These are phyloP conservation scores for Candolleomyces aberdarensis DNA, from an alignment of 768 basidiomycete genomes.

Conservation along the genomic window DNA sequence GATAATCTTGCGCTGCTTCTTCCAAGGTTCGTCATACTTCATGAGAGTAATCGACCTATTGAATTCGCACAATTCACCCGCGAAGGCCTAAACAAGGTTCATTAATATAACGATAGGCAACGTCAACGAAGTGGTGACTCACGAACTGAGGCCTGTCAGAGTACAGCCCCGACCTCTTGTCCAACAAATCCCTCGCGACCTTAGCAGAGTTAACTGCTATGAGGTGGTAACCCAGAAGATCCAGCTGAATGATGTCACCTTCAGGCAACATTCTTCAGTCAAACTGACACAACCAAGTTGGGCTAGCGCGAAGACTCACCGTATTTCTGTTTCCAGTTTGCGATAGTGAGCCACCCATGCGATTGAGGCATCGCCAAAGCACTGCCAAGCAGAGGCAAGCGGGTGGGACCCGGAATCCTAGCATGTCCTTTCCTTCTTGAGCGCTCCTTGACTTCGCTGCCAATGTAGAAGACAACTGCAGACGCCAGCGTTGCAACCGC, in stretches of 20 bases:
- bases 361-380: slow-evolving; percentile 9
- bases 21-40: slow-evolving; percentile 3
- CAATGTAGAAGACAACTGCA: background rate
- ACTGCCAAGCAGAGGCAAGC: slow-evolving; percentile 12
- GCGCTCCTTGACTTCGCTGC: background rate
- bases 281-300: background rate
- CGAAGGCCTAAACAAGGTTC: background rate
- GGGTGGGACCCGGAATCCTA: slow-evolving; percentile 7
- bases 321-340: slow-evolving; percentile 7
- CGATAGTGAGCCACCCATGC: slow-evolving; percentile 2
- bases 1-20: slow-evolving; percentile 1
- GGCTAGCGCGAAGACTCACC: slow-evolving; percentile 5
- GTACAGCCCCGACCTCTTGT: slow-evolving; percentile 9
- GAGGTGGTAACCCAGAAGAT: slow-evolving; percentile 11
- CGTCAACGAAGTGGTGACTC: background rate
- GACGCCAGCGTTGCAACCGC: slow-evolving; percentile 1
- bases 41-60: slow-evolving; percentile 3
- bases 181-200: slow-evolving; percentile 9
- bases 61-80: slow-evolving; percentile 1
- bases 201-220: slow-evolving; percentile 12
- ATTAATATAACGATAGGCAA: background rate
- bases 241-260: slow-evolving; percentile 6
- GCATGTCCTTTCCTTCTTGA: background rate
- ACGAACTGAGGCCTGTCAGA: slow-evolving; percentile 6
- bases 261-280: slow-evolving; percentile 4